Base-by-base conservation (phyloP, 768 basidiomycete genomes). In the Lactarius sanguifluus region DNA sequence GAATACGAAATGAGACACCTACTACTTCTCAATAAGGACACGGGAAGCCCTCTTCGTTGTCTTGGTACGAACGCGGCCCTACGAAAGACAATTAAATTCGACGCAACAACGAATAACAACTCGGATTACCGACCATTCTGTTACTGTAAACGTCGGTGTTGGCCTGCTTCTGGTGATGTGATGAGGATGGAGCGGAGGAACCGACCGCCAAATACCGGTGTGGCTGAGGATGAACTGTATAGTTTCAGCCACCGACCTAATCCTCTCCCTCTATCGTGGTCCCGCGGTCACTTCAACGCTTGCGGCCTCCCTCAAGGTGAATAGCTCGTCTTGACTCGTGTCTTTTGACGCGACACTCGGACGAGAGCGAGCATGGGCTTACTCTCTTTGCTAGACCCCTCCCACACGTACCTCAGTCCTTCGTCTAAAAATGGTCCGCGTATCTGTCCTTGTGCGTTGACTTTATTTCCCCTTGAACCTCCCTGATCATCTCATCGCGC, bases 61-160 rank as follows among this genome's bases (percentile, higher is more conserved):
- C 84, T 99, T 99, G 75, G 97, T 99, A 78, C 97, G 92, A 82
- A 99, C 96, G 76, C 97, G 95, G 79, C 97, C 97, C 97, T 98
- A 77, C 1, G 23, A 36, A 20, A 55, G 62, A 30, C 2, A 8
- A 7, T 36, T 70, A 7, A 66, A 18, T 20, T 15, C 12, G 1
- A 25, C 40, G 28, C 36, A 25, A 36, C 38, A 23, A 6, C 12
- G 23, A 55, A 12, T 3, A 38, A 40, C 41, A 38, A 16, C 23
- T 30, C 2, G 8, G 41, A 7, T 66, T 59, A 62, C 80, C 25
- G 74, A 87, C 87, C 87, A 88, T 89, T 71, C 74, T 83, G 38
- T 38, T 69, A 13, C 47, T 47, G 59, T 34, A 56, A 36, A 55
- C 52, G 62, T 52, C 32, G 63, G 66, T 72, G 71, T 52, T 13